phyloP scores from a whole-genome alignment of 2,329 filamentous ascomycete genomes.

The Fusarium nematophilum region DNA sequence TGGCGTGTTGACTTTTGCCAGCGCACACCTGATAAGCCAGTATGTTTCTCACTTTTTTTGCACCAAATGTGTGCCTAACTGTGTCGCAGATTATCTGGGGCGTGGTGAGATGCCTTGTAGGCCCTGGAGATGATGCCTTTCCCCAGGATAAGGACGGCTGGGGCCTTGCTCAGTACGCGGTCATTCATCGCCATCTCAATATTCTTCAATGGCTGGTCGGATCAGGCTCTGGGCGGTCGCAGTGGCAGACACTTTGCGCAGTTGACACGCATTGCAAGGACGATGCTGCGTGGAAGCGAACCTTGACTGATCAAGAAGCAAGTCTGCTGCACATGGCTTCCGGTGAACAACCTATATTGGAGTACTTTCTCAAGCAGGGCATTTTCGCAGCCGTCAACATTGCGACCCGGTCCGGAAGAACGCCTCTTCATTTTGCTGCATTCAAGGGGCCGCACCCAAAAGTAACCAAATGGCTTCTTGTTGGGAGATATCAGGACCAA shows the following conservation, averaged over 20 bases:
- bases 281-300: no score
- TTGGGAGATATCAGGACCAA: slow-evolving; percentile 13
- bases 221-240: not conserved
- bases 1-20: slow-evolving; percentile 23
- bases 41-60: no score
- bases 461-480: slow-evolving; percentile 5
- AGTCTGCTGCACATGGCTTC: slow-evolving; percentile 8
- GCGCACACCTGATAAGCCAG: slow-evolving; percentile 2
- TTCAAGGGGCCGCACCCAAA: not conserved
- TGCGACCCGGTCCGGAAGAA: not conserved
- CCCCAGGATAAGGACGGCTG: not conserved
- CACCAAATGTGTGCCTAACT: no score
- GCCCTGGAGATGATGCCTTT: not conserved
- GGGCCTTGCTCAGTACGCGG: not conserved
- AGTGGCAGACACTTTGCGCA: not conserved
- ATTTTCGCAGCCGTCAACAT: not conserved
- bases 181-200: fast-evolving
- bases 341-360: fast-evolving
- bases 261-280: not conserved
- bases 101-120: not conserved
- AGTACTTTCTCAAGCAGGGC: not conserved
- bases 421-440: slow-evolving; percentile 6
- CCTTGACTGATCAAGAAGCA: not conserved
- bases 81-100: no score
- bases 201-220: not conserved